Evolutionary conservation across 2,329 filamentous ascomycete species (phyloP).

Genomic region (Ceratocystis diversiconidia): DNA sequence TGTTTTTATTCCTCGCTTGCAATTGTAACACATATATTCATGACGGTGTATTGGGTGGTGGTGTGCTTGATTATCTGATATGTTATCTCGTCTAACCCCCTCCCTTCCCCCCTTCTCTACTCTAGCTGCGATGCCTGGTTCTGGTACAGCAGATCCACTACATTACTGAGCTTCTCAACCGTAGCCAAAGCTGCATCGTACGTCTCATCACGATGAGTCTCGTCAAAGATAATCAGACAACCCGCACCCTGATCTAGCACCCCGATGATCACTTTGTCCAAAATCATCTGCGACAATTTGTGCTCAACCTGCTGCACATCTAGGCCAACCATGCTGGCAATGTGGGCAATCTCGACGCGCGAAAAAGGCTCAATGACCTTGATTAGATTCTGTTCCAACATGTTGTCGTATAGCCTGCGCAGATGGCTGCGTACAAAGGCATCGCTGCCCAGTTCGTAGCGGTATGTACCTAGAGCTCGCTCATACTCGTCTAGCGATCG

Average conservation of each 20-base stretch:
- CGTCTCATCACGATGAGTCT: constrained; percentile 80
- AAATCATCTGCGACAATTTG: constrained; percentile 98
- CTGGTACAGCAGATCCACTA: constrained; percentile 93
- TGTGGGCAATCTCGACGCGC: constrained; percentile 88
- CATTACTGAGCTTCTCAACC: constrained; percentile 91
- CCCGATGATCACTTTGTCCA: constrained; percentile 97
- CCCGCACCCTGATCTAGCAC: constrained; percentile 96
- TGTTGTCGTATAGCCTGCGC: constrained; percentile 87
- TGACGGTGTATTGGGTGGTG: constrained; percentile 10
- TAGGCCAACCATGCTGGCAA: constrained; percentile 93
- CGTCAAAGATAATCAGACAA: constrained; percentile 92
- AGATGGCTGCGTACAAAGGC: constrained; percentile 95
- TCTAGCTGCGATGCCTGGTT: constrained; percentile 94
- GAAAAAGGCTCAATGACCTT: constrained; percentile 99
- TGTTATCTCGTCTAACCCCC: not conserved
- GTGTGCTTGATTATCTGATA: constrained; percentile 8
- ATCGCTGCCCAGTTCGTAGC: constrained; percentile 86
- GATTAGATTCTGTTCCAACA: constrained; percentile 98
- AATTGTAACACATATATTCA: not conserved
- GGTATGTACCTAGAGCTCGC: constrained; percentile 74
- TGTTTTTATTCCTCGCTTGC: not conserved
- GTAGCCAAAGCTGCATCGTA: constrained; percentile 91
- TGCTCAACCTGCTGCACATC: constrained; percentile 95
- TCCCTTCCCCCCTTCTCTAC: constrained; percentile 33
- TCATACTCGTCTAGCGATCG: constrained; percentile 96